Base-by-base conservation (phyloP, 2,329 filamentous ascomycete genomes). In the Aphanoascus verrucosus region DNA sequence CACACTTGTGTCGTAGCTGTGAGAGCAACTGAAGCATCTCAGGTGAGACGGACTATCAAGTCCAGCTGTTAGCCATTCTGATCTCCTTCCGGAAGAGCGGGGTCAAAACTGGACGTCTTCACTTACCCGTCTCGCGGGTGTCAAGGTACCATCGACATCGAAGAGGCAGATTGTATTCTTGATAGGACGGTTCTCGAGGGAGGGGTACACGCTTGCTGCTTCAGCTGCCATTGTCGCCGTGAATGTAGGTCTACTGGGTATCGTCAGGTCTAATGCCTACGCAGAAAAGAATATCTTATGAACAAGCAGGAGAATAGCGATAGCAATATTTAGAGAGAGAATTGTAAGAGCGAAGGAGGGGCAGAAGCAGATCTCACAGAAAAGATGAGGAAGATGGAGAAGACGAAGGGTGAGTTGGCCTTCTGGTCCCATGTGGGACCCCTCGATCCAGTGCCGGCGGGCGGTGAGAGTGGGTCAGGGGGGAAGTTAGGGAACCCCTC, bases 141-240 rank as follows among this genome's bases (percentile, higher is more conserved):
- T 93, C 62, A 98, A 81, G 31, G 93, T 96, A 65, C 82, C 87
- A 69, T 98, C 93, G 56, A 98, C 93, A 72, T 98, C 93, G 72
- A 98, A 98, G 59, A 98, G 84, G 66, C 82, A 84, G 71, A 98
- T 86, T 60, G 91, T 97, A 78, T 93, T 88, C 75, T 90, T 88
- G 71, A 96, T 74, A 42, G 88, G 87, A 61, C 93, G 88, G 64
- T 91, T 78, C 68, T 84, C 80, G 60, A 97, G 81, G 58, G 88
- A 81, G 54, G 89, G 85, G 72, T 84, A 86, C 19, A 57, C 45
- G 23, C 54, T 49, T 47, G 56, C 56, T 52, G 54, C 56, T 56
- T 52, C 52, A 15, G 57, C 28, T 31, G 46, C 19, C 46, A 49
- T 49, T 15, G 35, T 40, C 9, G 35, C 46, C 28, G 3, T 14